Evolutionary conservation across 495 filamentous ascomycete genomes (phyloP).

Genomic region (Xeromyces bisporus): DNA sequence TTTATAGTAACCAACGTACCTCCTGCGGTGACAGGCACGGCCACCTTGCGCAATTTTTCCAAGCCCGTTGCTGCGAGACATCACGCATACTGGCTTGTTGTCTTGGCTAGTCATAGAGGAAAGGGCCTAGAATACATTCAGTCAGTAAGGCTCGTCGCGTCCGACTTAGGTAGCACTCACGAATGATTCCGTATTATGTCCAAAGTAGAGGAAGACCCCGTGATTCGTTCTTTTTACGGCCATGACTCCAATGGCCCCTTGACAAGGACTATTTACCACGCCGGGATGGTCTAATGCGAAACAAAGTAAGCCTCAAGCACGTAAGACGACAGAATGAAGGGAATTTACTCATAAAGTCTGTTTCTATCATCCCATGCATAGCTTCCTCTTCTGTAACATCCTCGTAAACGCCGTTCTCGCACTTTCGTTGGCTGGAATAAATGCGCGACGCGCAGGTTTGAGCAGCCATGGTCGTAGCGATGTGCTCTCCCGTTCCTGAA

Average conservation of each 20-base stretch:
- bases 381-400: constrained; percentile 54
- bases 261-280: constrained; percentile 49
- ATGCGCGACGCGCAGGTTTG: constrained; percentile 60
- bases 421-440: constrained; percentile 45
- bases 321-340: not conserved
- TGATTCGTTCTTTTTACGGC: constrained; percentile 57
- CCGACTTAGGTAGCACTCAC: constrained; percentile 16
- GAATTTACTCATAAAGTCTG: constrained; percentile 57
- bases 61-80: constrained; percentile 48
- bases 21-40: constrained; percentile 11
- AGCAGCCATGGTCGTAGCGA: constrained; percentile 79
- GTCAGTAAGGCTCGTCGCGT: not conserved
- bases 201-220: constrained; percentile 67
- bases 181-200: constrained; percentile 87
- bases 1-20: constrained; percentile 4
- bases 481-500: constrained; percentile 92
- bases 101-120: constrained; percentile 74
- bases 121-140: constrained; percentile 36
- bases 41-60: constrained; percentile 28
- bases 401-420: constrained; percentile 39
- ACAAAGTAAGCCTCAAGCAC: not conserved
- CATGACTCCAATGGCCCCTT: constrained; percentile 69
- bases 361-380: constrained; percentile 49
- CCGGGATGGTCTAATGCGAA: constrained; percentile 58
- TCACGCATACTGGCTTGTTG: constrained; percentile 51